phyloP scores from a whole-genome alignment of 2,329 filamentous ascomycete species.

The Fusarium robinianum region DNA sequence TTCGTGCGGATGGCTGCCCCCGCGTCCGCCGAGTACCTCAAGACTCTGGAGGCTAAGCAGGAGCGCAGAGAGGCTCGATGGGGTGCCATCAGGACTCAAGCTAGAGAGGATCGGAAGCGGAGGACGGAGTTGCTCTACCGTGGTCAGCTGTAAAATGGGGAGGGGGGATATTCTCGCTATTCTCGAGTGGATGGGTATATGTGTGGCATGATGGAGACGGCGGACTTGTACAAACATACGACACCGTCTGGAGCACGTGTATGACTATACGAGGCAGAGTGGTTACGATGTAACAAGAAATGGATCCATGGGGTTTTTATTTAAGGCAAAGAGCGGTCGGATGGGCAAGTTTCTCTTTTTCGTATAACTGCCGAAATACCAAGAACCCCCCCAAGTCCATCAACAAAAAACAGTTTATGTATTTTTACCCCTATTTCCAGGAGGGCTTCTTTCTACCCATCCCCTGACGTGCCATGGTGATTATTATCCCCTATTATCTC shows the following conservation, averaged over 20 bases:
- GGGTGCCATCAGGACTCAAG: slow-evolving; percentile 60
- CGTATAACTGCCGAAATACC: slow-evolving; percentile 36
- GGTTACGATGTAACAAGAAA: slow-evolving; percentile 17
- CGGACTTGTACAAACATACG: slow-evolving; percentile 30
- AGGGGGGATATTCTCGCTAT: too few relatives aligned
- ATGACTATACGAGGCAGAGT: slow-evolving; percentile 31
- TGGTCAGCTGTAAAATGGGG: slow-evolving; percentile 57
- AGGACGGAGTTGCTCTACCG: slow-evolving; percentile 57
- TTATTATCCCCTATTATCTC: slow-evolving; percentile 4
- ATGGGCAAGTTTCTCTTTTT: slow-evolving; percentile 17
- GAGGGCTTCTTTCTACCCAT: background rate
- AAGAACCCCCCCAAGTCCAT: slow-evolving; percentile 26
- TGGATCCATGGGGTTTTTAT: too few relatives aligned
- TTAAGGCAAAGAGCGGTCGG: slow-evolving; percentile 12
- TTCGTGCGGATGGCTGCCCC: slow-evolving; percentile 64
- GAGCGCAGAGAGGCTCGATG: slow-evolving; percentile 58
- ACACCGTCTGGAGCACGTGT: slow-evolving; percentile 28
- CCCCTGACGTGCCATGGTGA: too few relatives aligned
- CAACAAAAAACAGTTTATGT: slow-evolving; percentile 24
- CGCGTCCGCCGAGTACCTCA: slow-evolving; percentile 53
- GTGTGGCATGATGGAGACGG: slow-evolving; percentile 5
- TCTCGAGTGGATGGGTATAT: too few relatives aligned
- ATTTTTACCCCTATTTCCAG: slow-evolving; percentile 11
- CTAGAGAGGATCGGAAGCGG: slow-evolving; percentile 59
- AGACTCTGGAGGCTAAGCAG: slow-evolving; percentile 50